A percentile compares a stretch with the other conserved stretches of the same genome.
Conservation (phyloP, 305 asterid genomes). For the Stenogyne calaminthoides region DNA sequence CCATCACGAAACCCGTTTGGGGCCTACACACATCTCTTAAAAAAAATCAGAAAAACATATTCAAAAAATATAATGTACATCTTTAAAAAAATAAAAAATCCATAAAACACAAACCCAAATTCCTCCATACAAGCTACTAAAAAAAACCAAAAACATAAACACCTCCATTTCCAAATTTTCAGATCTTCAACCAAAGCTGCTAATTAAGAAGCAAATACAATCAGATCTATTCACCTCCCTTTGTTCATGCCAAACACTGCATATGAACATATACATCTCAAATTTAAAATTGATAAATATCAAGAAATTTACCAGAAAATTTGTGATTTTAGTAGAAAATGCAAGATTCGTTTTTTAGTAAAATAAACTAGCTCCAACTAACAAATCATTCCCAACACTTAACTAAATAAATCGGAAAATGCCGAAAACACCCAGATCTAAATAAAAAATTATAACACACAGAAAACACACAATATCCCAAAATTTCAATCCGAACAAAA, state of each 20-base stretch:
- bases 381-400: background rate
- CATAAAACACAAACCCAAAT: no score
- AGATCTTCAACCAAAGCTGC: constrained; percentile 12
- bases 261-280: background rate
- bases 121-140: no score
- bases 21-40: no score
- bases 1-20: no score
- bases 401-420: background rate
- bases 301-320: constrained; percentile 7
- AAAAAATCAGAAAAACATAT: no score
- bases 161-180: no score
- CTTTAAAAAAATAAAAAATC: no score
- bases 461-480: background rate
- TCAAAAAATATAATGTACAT: no score
- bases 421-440: no score
- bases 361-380: background rate
- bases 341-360: background rate
- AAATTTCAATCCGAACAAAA: background rate
- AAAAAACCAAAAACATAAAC: no score
- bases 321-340: background rate
- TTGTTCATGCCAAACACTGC: background rate
- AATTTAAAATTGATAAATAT: background rate
- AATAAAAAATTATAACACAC: no score
- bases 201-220: background rate
- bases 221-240: constrained; percentile 6